Base-by-base conservation (phyloP, 495 filamentous ascomycete species). In the Trichoderma orchidacearum region DNA sequence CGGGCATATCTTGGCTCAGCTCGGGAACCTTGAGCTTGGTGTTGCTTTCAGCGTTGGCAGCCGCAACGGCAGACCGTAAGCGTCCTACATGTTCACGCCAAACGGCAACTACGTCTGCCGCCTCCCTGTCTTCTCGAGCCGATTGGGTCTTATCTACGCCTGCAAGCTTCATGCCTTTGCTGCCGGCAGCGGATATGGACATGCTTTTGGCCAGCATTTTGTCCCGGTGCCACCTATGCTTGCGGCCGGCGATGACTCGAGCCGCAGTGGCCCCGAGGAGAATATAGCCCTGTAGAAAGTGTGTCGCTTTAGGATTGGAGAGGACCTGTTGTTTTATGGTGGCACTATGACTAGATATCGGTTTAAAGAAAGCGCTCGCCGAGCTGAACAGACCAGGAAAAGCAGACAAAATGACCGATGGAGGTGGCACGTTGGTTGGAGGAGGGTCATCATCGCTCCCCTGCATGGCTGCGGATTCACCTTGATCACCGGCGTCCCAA, bases 351-450 rank as follows among this genome's bases (percentile, higher is more conserved):
- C 71, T 64, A 21, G 74, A 69, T 9, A 85, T 71, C 41, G 78
- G 73, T 28, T 78, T 74, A 59, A 86, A 77, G 13, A 88, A 67
- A 2, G 68, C 63, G 48, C 72, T 68, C 25, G 79, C 75, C 7
- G 81, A 69, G 21, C 82, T 74, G 59, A 93, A 77, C 5, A 89
- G 65, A 12, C 75, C 67, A 27, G 86, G 80, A 63, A 96, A 87
- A 9, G 89, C 66, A 32, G 87, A 77, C 25, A 98, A 75, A 5
- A 97, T 72, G 50, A 93, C 73, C 15, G 86, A 85, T 7, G 94
- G 94, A 1, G 93, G 90, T 18, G 93, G 92, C 3, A 96, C 81
- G 66, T 95, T 95, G 8, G 85, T 88, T 55, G 90, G 90, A 5
- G 89, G 87, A 31, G 73, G 67, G 23, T 67, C 63, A 29, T 66